Evolutionary conservation across 495 filamentous ascomycete species (phyloP).

Genomic region (Trichoderma virens): DNA sequence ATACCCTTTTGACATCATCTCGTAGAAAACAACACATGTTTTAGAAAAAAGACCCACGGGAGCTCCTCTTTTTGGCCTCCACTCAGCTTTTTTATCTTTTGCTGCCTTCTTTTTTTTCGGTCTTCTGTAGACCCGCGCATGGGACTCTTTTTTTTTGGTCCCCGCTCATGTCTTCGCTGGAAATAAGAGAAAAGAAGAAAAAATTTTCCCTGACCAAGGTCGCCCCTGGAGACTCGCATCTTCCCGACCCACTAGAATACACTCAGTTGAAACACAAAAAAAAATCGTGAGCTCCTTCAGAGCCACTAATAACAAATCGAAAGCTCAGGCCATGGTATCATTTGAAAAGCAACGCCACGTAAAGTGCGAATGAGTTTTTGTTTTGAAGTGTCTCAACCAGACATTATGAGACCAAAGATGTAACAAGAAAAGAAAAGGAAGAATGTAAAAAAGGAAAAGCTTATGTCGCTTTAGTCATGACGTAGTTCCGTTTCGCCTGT

Average conservation of each 20-base stretch:
- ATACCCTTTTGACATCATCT: slow-evolving; percentile 9
- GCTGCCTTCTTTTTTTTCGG: slow-evolving; percentile 19
- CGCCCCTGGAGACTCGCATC: neutral
- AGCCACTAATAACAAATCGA: slow-evolving; percentile 19
- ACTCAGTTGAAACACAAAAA: slow-evolving; percentile 11
- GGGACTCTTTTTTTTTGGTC: slow-evolving; percentile 22
- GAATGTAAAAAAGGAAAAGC: slow-evolving; percentile 21
- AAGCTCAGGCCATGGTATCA: slow-evolving; percentile 31
- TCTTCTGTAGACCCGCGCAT: slow-evolving; percentile 17
- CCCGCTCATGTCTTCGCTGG: slow-evolving; percentile 13
- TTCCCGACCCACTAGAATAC: slow-evolving; percentile 21
- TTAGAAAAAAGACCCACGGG: neutral
- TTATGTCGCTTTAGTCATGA: slow-evolving; percentile 13
- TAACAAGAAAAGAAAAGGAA: slow-evolving; percentile 9
- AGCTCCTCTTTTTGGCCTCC: slow-evolving; percentile 12
- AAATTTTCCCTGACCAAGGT: slow-evolving; percentile 1
- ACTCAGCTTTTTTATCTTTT: slow-evolving; percentile 11
- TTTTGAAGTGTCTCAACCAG: neutral
- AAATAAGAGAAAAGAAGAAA: neutral
- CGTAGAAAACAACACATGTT: slow-evolving; percentile 2
- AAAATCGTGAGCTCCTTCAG: neutral
- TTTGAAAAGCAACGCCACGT: slow-evolving; percentile 28
- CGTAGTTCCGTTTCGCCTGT: slow-evolving; percentile 29
- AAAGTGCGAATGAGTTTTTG: slow-evolving; percentile 11
- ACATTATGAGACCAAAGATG: slow-evolving; percentile 8